Evolutionary conservation across 768 basidiomycete species (phyloP), one percentile per base, ranked within the genome.

Genomic region (Rhizopogon roseolus): DNA sequence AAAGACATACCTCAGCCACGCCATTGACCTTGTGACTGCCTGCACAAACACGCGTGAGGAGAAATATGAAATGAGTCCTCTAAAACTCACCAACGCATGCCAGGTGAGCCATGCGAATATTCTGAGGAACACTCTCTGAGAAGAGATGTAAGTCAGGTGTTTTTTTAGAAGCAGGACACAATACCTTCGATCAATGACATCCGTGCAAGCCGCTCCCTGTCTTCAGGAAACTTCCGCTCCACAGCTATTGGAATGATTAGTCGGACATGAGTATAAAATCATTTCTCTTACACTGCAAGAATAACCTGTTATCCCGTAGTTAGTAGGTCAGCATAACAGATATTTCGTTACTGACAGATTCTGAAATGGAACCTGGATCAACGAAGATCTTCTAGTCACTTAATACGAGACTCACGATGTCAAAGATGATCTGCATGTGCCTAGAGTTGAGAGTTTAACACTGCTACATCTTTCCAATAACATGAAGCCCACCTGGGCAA

Each of bases 171-270:
- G 11, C n/a, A 8, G 16, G 27, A 19, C 17, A 14, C 63, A 64
- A 25, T 56, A 82, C 89, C 92, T 75, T 98, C 89, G 57, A 98
- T 95, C 62, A 99, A 73, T 5, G 88, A 91, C 93, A 98, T 95
- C 48, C 93, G 78, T 16, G 77, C 76, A 38, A 98, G 76, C 52
- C 83, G 78, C 0, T 89, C 93, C 29, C 82, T 78, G 64, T 98
- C 95, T 2, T 83, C 85, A 1, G 97, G 97, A 80, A 84, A 98
- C 71, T 86, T 84, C 71, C 82, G 85, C 70, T 94, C 93, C 36
- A 98, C 94, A 39, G 86, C 89, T 84, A 27, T 40, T 27, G 9
- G 7, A 16, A 70, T 66, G 29, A 39, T 50, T 34, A 53, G 22
- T 25, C 3, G 4, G 16, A 13, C 22, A 40, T 5, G 10, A 45